phyloP scores from a whole-genome alignment of 768 basidiomycete species.

The Psilocybe subaeruginosa region DNA sequence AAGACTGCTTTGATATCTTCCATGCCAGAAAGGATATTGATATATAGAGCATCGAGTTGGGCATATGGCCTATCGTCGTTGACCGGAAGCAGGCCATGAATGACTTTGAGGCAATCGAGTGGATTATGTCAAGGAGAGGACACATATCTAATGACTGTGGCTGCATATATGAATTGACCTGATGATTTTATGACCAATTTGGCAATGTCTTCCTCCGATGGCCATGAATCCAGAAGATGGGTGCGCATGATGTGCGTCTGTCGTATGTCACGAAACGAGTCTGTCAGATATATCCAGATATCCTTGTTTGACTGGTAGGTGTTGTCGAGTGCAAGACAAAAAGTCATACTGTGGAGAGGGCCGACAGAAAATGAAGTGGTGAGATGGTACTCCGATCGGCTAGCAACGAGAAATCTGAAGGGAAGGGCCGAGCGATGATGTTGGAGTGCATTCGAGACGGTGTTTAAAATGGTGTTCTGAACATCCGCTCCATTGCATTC shows the following conservation, averaged over 20 bases:
- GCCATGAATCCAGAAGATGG: neutral
- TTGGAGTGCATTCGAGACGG: too few species aligned
- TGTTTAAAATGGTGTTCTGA: too few species aligned
- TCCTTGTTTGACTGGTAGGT: constrained; percentile 2
- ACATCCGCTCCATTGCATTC: too few species aligned
- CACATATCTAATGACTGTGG: constrained; percentile 11
- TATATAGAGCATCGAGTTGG: constrained; percentile 12
- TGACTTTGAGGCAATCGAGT: neutral
- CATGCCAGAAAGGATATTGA: constrained; percentile 5
- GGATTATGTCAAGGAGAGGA: neutral
- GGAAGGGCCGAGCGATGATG: too few species aligned
- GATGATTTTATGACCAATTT: constrained; percentile 6
- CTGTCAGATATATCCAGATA: neutral
- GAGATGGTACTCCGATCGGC: constrained; percentile 10
- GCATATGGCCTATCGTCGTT: constrained; percentile 7
- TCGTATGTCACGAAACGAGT: neutral
- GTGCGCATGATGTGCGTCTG: neutral
- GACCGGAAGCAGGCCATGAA: neutral
- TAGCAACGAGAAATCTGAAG: neutral
- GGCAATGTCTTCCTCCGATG: neutral
- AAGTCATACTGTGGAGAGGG: neutral
- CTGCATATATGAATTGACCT: neutral
- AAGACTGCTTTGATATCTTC: neutral
- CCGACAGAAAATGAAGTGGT: neutral
- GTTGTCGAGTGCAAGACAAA: constrained; percentile 2